phyloP scores from a whole-genome alignment of 495 filamentous ascomycete genomes.

The Aspergillus ellipticus region DNA sequence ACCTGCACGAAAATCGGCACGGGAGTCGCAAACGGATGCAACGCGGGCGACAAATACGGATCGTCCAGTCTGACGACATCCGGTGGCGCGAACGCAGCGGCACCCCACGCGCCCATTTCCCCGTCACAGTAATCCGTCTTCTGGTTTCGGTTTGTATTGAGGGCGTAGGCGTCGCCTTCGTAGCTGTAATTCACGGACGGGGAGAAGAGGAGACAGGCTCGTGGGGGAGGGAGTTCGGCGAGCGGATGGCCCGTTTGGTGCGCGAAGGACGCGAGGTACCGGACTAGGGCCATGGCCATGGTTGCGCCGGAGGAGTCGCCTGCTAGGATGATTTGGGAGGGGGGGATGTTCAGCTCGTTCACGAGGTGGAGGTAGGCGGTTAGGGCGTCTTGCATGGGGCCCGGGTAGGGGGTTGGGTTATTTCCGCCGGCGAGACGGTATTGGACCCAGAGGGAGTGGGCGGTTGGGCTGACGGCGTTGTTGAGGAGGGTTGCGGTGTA shows the following conservation, averaged over 20 bases:
- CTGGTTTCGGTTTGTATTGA: slow-evolving; percentile 22
- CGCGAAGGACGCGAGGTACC: slow-evolving; percentile 18
- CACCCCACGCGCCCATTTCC: slow-evolving; percentile 30
- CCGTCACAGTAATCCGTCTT: slow-evolving; percentile 26
- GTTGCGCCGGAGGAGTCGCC: slow-evolving; percentile 43
- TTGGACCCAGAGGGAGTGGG: slow-evolving; percentile 16
- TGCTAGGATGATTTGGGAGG: slow-evolving; percentile 30
- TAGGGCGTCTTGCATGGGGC: slow-evolving; percentile 1
- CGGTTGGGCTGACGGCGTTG: slow-evolving; percentile 4
- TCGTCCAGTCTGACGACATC: slow-evolving; percentile 10
- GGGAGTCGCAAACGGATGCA: slow-evolving; percentile 27
- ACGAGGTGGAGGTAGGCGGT: slow-evolving; percentile 22
- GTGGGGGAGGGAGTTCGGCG: slow-evolving; percentile 11
- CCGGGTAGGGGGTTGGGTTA: slow-evolving; percentile 10
- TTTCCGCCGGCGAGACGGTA: slow-evolving; percentile 15
- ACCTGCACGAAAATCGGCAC: slow-evolving; percentile 30
- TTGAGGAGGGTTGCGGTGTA: slow-evolving; percentile 11
- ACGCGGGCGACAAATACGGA: slow-evolving; percentile 27
- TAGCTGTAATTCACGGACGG: slow-evolving; percentile 27
- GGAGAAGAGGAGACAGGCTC: slow-evolving; percentile 27
- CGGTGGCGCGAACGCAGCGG: slow-evolving; percentile 17
- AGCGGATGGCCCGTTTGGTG: neutral
- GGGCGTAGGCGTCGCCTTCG: slow-evolving; percentile 6
- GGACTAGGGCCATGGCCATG: slow-evolving; percentile 34
- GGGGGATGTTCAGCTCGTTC: slow-evolving; percentile 20